Evolutionary conservation across 2,329 filamentous ascomycete genomes (phyloP).

Genomic region (Penicillium italicum): DNA sequence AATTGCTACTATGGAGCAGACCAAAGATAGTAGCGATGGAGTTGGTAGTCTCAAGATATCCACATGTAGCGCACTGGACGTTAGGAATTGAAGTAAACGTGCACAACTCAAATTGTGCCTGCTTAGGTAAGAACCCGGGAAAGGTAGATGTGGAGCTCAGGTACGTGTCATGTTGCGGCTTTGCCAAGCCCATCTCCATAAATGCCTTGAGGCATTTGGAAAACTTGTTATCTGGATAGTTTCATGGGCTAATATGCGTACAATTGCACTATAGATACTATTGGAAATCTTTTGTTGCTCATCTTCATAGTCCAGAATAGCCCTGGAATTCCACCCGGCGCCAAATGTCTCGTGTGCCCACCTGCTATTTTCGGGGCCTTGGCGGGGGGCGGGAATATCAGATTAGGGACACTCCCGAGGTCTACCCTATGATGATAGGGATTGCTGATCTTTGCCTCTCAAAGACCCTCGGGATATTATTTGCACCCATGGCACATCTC

Average conservation of each 20-base stretch:
- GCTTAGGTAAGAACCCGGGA: neutral
- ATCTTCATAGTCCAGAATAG: neutral
- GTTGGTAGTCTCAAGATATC: neutral
- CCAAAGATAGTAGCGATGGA: neutral
- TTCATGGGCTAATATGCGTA: neutral
- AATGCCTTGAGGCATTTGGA: neutral
- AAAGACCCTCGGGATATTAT: neutral
- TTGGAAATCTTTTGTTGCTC: neutral
- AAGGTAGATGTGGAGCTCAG: neutral
- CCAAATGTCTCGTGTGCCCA: neutral
- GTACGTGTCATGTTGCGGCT: neutral
- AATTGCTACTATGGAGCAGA: neutral
- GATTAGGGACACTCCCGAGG: neutral
- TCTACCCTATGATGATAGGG: neutral
- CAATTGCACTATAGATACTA: neutral
- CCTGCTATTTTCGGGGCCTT: neutral
- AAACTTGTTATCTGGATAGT: neutral
- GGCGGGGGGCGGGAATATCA: neutral
- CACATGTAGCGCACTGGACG: neutral
- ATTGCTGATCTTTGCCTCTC: neutral
- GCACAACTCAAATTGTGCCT: neutral
- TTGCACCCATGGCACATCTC: neutral
- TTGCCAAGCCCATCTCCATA: neutral
- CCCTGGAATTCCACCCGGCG: too few relatives aligned
- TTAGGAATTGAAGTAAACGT: too few relatives aligned